A percentile compares a stretch with the other conserved stretches of the same genome.
These are phyloP conservation scores for Protomyces inundatus DNA, from an alignment of 1,139 yeast species.

Conservation along the genomic window DNA sequence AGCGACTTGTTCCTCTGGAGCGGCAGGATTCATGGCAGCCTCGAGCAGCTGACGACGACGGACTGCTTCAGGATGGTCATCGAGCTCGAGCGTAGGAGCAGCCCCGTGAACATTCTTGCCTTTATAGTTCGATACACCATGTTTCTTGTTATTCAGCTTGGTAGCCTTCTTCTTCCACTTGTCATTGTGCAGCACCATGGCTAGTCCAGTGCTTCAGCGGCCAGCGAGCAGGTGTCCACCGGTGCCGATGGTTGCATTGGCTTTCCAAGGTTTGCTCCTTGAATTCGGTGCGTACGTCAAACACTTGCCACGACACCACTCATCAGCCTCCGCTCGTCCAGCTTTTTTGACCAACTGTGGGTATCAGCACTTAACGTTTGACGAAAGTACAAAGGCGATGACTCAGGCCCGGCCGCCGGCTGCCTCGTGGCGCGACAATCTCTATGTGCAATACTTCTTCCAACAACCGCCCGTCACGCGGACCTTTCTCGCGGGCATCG, in stretches of 20 bases:
- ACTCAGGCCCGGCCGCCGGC: neutral
- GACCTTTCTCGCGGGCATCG: slow-evolving; percentile 33
- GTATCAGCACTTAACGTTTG: too few relatives aligned
- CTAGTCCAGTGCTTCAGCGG: neutral
- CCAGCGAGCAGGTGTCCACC: neutral
- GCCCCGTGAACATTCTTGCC: neutral
- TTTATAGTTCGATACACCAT: neutral
- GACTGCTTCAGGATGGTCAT: neutral
- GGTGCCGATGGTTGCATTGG: neutral
- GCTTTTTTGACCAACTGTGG: neutral
- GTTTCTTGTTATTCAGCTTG: slow-evolving; percentile 1
- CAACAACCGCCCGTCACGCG: slow-evolving; percentile 37
- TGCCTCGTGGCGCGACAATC: slow-evolving; percentile 17
- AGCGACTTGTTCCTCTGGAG: neutral
- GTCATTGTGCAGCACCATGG: slow-evolving; percentile 21
- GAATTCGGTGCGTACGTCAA: too few relatives aligned
- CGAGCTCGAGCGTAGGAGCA: neutral
- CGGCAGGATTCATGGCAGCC: neutral
- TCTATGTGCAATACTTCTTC: slow-evolving; percentile 11
- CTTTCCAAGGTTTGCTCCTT: neutral
- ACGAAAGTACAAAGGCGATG: neutral
- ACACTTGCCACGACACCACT: neutral
- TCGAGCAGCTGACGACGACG: neutral
- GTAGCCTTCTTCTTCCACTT: slow-evolving; percentile 24
- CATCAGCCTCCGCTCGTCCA: neutral